These are phyloP conservation scores for Geum urbanum DNA, from an alignment of 306 rosid species.

Conservation along the genomic window DNA sequence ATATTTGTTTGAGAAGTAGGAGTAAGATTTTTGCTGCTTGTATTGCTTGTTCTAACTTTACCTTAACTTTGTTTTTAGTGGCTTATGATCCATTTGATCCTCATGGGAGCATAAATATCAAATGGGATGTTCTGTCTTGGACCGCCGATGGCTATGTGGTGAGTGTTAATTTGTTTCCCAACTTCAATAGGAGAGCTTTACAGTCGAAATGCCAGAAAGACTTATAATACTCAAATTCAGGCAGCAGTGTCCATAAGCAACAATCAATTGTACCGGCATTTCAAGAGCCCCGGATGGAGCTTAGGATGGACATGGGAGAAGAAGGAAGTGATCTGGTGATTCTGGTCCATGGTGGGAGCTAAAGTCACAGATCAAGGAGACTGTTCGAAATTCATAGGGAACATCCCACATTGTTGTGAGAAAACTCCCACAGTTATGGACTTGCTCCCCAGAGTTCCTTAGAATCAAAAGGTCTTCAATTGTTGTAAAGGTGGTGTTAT, in stretches of 20 bases:
- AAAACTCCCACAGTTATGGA: slow-evolving; percentile 61
- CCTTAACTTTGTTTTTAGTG: slow-evolving; percentile 11
- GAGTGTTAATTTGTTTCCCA: slow-evolving; percentile 1
- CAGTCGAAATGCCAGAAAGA: no score
- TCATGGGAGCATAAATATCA: slow-evolving; percentile 32
- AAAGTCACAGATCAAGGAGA: slow-evolving; percentile 82
- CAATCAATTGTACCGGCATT: slow-evolving; percentile 56
- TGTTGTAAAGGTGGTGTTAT: slow-evolving; percentile 75
- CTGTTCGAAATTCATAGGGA: slow-evolving; percentile 67
- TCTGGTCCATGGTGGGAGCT: slow-evolving; percentile 79
- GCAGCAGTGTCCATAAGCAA: slow-evolving; percentile 63
- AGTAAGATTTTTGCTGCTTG: background rate
- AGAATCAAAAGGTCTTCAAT: slow-evolving; percentile 48
- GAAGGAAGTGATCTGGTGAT: slow-evolving; percentile 66
- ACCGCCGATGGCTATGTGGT: slow-evolving; percentile 40
- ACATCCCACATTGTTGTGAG: slow-evolving; percentile 66
- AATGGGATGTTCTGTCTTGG: slow-evolving; percentile 42
- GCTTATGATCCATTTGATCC: slow-evolving; percentile 41
- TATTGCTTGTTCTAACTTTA: background rate
- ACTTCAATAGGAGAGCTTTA: background rate
- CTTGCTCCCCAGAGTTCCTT: slow-evolving; percentile 61
- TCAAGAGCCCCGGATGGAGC: slow-evolving; percentile 68
- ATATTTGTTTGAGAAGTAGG: background rate
- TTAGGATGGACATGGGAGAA: slow-evolving; percentile 85
- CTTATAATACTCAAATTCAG: slow-evolving; percentile 21